A percentile compares a stretch with the other conserved stretches of the same genome.
phyloP scores from a whole-genome alignment of 495 filamentous ascomycete genomes.

The Neurospora sp. region DNA sequence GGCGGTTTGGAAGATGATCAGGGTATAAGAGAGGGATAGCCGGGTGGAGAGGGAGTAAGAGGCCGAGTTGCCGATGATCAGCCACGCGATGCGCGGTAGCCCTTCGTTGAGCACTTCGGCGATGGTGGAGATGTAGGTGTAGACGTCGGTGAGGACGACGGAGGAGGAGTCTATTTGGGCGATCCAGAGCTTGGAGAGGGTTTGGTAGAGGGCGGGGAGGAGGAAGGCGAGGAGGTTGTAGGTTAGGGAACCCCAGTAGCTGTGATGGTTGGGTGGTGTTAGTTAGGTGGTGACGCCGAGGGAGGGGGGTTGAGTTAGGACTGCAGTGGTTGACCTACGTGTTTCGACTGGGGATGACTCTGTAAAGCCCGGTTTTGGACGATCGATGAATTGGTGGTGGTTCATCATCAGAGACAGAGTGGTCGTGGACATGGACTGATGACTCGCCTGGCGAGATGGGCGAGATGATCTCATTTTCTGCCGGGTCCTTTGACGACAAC shows the following conservation, averaged over 20 bases:
- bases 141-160: slow-evolving; percentile 58
- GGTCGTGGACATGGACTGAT: background rate
- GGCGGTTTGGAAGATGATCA: slow-evolving; percentile 48
- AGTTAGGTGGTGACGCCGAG: background rate
- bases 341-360: background rate
- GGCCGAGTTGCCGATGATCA: slow-evolving; percentile 57
- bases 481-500: background rate
- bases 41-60: slow-evolving; percentile 43
- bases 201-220: slow-evolving; percentile 59
- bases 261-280: background rate
- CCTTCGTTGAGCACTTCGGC: slow-evolving; percentile 66
- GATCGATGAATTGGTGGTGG: background rate
- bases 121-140: slow-evolving; percentile 50
- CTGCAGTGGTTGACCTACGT: background rate
- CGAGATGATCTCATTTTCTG: background rate
- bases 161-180: slow-evolving; percentile 54
- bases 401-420: background rate
- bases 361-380: background rate
- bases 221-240: slow-evolving; percentile 57
- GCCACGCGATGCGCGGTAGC: slow-evolving; percentile 58
- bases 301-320: too few species aligned
- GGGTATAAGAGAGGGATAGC: slow-evolving; percentile 51
- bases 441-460: background rate
- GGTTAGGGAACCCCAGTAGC: slow-evolving; percentile 47
- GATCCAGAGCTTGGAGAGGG: slow-evolving; percentile 66